Base-by-base conservation (phyloP, 768 basidiomycete genomes). In the Rubroboletus pulcherrimus region DNA sequence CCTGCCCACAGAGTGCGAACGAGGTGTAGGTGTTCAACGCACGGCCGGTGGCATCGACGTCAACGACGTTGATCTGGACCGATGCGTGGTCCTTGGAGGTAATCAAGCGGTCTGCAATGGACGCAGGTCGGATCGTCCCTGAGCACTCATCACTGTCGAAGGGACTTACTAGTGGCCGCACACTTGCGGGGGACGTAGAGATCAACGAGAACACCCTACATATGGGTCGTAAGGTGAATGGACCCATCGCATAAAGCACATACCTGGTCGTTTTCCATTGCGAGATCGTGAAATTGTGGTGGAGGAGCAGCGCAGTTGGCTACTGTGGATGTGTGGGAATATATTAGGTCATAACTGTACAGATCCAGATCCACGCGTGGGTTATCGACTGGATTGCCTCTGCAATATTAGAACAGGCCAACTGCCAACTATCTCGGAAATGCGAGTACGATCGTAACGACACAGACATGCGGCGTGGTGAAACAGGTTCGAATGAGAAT, bases 161-260 rank as follows among this genome's bases (percentile, higher is more conserved):
- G 56, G 21, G 56, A 84, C 91, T 72, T 71, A 97, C 94, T 95
- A 66, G 94, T 96, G 52, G 95, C 94, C 72, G 93, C 85, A 75
- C 97, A 98, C 78, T 98, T 98, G 83, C 97, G 92, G 76, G 97
- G 97, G 71, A 98, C 95, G 81, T 99, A 99, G 77, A 99, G 94
- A 83, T 98, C 97, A 72, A 99, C 97, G 75, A 99, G 95, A 73
- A 91, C 81, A 78, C 97, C 96, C 92, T 97, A 54, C 37, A 38
- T 42, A 50, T 5, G 17, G 51, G 30, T 46, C 37, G 48, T 64
- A 48, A 26, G 21, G 2, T 14, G 39, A 51, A 24, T 10, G 10
- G 17, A 7, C 4, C 1, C 12, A 14, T 40, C 19, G 19, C 44
- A 17, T 5, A 15, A 19, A 51, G 30, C 19, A 75, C 86, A 59